Conservation (phyloP, 441 rosid species). For the Adansonia gregorii region DNA sequence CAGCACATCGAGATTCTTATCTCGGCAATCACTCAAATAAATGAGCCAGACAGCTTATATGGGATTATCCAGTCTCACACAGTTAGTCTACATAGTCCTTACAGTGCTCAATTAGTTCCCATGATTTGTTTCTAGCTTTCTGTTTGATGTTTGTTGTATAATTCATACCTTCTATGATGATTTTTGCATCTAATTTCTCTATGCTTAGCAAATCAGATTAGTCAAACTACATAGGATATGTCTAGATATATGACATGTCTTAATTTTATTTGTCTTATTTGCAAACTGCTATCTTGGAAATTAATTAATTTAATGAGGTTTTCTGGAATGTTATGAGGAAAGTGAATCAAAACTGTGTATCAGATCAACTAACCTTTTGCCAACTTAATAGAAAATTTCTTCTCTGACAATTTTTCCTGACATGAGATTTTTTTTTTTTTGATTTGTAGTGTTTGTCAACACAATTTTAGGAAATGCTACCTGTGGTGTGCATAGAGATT, state of each 20-base stretch:
- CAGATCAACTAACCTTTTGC: background rate
- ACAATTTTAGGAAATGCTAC: slow-evolving; percentile 1
- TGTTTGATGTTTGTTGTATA: background rate
- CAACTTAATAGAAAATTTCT: background rate
- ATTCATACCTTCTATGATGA: background rate
- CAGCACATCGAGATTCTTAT: slow-evolving; percentile 83
- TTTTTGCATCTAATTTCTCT: background rate
- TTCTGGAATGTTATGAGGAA: slow-evolving; percentile 1
- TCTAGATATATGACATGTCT: background rate
- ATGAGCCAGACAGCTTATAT: slow-evolving; percentile 96
- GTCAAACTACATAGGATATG: background rate
- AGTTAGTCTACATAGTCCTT: slow-evolving; percentile 46
- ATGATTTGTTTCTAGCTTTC: background rate
- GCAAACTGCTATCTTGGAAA: slow-evolving; percentile 3
- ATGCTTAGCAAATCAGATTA: background rate
- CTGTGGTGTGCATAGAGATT: background rate
- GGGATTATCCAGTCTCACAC: slow-evolving; percentile 91
- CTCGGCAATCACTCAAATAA: slow-evolving; percentile 87
- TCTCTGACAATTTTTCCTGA: background rate
- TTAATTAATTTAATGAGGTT: background rate
- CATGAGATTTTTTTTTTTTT: background rate
- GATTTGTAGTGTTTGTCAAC: background rate
- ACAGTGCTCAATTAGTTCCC: slow-evolving; percentile 23
- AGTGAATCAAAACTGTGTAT: slow-evolving; percentile 10
- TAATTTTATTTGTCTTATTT: background rate